Evolutionary conservation across 2,329 filamentous ascomycete species (phyloP).

Genomic region (Monosporascus sp.): DNA sequence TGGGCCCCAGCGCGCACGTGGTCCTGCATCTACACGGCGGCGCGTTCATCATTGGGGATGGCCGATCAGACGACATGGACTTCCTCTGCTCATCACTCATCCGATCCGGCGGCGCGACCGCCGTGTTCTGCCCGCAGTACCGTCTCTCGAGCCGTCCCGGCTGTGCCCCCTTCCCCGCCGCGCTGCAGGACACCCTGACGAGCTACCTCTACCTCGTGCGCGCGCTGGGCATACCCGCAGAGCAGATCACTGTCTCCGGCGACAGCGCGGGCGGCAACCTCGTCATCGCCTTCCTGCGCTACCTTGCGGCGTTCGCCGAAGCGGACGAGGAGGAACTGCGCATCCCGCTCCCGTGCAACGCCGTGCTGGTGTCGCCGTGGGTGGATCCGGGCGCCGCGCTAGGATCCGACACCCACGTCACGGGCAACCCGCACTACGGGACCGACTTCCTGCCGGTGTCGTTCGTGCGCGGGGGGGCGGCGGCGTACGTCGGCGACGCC

Average conservation of each 20-base stretch:
- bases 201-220: slow-evolving; percentile 39
- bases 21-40: slow-evolving; percentile 25
- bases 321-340: slow-evolving; percentile 3
- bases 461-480: slow-evolving; percentile 38
- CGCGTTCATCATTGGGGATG: slow-evolving; percentile 18
- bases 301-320: slow-evolving; percentile 35
- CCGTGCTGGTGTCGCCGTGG: slow-evolving; percentile 28
- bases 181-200: slow-evolving; percentile 43
- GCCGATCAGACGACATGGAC: slow-evolving; percentile 7
- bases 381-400: slow-evolving; percentile 10
- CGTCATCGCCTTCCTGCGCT: slow-evolving; percentile 38
- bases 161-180: slow-evolving; percentile 40
- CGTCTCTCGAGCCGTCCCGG: slow-evolving; percentile 37
- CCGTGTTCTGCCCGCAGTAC: slow-evolving; percentile 42
- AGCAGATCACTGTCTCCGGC: slow-evolving; percentile 38
- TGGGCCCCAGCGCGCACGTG: slow-evolving; percentile 5
- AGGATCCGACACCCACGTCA: slow-evolving; percentile 1
- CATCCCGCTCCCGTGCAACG: slow-evolving; percentile 19
- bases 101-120: slow-evolving; percentile 23
- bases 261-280: slow-evolving; percentile 47
- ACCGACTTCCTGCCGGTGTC: slow-evolving; percentile 35
- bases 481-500: slow-evolving; percentile 24
- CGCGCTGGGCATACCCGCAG: slow-evolving; percentile 31
- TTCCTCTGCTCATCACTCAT: background rate
- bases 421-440: slow-evolving; percentile 12